phyloP scores from a whole-genome alignment of 371 early-diverging fungal species.

The Rhizopus delemar region DNA sequence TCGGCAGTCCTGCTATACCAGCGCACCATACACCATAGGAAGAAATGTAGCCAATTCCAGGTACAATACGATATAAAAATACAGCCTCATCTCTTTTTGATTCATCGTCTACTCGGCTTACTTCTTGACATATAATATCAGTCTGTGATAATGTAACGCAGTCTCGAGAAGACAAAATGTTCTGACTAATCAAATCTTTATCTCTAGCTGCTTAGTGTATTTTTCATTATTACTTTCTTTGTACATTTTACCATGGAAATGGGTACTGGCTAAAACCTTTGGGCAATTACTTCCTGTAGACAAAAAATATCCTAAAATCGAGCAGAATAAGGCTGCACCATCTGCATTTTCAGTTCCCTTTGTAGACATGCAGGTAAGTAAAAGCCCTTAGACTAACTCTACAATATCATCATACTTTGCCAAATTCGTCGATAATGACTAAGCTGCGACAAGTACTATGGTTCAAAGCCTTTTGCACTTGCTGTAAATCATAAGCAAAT shows the following conservation, averaged over 20 bases:
- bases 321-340: conserved; percentile 66
- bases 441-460: conserved; percentile 55
- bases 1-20: conserved; percentile 54
- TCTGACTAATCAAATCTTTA: conserved; percentile 7
- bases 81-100: conserved; percentile 37
- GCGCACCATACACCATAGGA: conserved; percentile 67
- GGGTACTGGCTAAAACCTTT: conserved; percentile 61
- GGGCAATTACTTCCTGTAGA: conserved; percentile 38
- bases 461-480: conserved; percentile 57
- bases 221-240: conserved; percentile 8
- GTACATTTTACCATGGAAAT: conserved; percentile 59
- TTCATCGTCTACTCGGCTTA: neutral
- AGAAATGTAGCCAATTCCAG: conserved; percentile 15
- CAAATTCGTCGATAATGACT: conserved; percentile 70
- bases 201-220: neutral
- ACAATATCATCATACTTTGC: conserved; percentile 31
- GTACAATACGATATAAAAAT: conserved; percentile 56
- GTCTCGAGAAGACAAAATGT: conserved; percentile 9
- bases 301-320: conserved; percentile 56
- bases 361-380: neutral
- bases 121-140: conserved; percentile 25
- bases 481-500: conserved; percentile 71
- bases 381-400: neutral
- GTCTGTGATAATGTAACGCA: conserved; percentile 30
- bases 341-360: conserved; percentile 50